Conservation (phyloP, 805 yeast genomes). For the Wickerhamomyces queroliae region DNA sequence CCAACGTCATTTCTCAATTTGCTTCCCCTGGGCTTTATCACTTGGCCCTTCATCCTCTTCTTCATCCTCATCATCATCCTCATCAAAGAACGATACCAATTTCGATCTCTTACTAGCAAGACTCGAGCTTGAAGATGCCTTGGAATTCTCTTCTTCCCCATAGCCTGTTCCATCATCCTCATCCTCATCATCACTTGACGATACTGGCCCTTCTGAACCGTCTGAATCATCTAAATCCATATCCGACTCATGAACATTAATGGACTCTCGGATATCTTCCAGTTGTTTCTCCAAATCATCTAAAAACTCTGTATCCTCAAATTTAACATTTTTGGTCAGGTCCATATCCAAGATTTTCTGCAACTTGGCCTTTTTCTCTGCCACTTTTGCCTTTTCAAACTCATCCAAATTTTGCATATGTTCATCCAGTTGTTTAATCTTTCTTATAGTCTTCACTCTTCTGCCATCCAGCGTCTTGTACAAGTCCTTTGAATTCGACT, state of each 20-base stretch:
- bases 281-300: constrained; percentile 33
- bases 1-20: too few relatives aligned
- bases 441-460: constrained; percentile 29
- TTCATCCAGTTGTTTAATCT: constrained; percentile 30
- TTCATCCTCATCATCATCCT: constrained; percentile 3
- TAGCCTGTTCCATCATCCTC: constrained; percentile 3
- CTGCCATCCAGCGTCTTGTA: constrained; percentile 36
- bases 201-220: neutral
- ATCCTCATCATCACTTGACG: neutral
- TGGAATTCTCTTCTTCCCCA: constrained; percentile 2
- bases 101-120: neutral
- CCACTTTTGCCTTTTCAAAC: constrained; percentile 14
- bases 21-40: too few relatives aligned
- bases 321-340: constrained; percentile 23
- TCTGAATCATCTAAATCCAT: neutral
- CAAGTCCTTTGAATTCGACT: constrained; percentile 24
- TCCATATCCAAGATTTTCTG: constrained; percentile 26
- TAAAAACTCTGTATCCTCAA: constrained; percentile 30
- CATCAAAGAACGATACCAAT: constrained; percentile 2
- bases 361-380: constrained; percentile 31
- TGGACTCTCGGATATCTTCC: constrained; percentile 27
- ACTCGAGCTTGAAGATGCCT: neutral
- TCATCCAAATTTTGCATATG: constrained; percentile 14
- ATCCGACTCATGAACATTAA: constrained; percentile 7
- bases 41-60: neutral